Base-by-base conservation (phyloP, 2,329 filamentous ascomycete species). In the Arthrobotrys entomopaga region DNA sequence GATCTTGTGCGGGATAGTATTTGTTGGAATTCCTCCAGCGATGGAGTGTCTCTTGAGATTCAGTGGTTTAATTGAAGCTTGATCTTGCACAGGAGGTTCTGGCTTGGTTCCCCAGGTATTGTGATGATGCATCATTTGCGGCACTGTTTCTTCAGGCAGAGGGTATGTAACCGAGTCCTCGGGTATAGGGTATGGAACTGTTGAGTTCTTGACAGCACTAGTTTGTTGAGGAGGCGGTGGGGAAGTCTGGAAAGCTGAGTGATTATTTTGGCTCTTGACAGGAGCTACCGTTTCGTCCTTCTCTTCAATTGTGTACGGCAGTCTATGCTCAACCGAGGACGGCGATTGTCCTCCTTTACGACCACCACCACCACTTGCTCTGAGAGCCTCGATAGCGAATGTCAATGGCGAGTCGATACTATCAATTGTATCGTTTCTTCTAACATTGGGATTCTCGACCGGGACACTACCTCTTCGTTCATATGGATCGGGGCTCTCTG, bases 341-440 rank as follows among this genome's bases (percentile, higher is more conserved):
- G 70, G 70, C 0, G 70, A 74, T 22, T 66, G 56, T 5, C 53
- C 58, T 22, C 69, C 70, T 29, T 74, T 74, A 19, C 63, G 63
- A 11, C 54, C 58, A 10, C 65, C 63, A n/a, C n/a, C n/a, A 20
- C 65, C 63, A 29, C 60, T 72, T 56, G 64, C 58, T 34, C 57
- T 74, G 15, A 74, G 57, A 22, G 70, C 63, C 57, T 74, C 70
- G 38, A 74, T 74, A 6, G 70, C 70, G 20, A 67, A 26, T 4
- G 70, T 74, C 16, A 74, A 49, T 38, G 70, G 70, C 7, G 70
- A 74, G 24, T 73, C 69, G 42, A 74, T 67, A 46, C 70, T 74
- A 63, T 74, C 70, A 42, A 74, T 29, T 13, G 70, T 74, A 59
- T 66, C 53, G 59, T 67, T 63, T 26, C 61, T 59, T 64, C 63